phyloP scores from a whole-genome alignment of 73 alveolate genomes.

The Tetrahymena elliotti region DNA sequence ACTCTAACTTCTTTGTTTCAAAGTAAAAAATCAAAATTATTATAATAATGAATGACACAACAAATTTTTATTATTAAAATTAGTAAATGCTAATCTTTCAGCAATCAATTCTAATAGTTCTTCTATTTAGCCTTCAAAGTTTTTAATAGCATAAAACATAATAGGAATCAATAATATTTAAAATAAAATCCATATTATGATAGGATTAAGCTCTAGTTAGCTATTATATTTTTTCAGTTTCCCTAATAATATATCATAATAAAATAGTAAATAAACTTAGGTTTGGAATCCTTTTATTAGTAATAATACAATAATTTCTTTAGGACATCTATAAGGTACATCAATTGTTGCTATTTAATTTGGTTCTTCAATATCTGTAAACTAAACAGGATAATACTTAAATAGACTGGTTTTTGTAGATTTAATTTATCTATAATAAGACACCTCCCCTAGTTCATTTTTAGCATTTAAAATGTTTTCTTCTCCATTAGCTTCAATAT shows the following conservation, averaged over 20 bases:
- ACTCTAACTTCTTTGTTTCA: not conserved
- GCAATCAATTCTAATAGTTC: not conserved
- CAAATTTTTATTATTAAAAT: not conserved
- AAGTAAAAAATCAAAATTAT: not conserved
- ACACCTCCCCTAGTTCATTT: not conserved
- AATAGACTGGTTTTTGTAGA: not conserved
- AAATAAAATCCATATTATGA: not conserved
- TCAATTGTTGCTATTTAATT: not conserved
- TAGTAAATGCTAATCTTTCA: not conserved
- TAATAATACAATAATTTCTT: not conserved
- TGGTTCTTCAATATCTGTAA: not conserved
- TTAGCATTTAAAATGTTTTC: not conserved
- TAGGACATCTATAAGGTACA: not conserved
- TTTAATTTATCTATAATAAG: not conserved
- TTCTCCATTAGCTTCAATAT: not conserved
- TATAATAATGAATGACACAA: too few relatives aligned
- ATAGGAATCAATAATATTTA: not conserved
- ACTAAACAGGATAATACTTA: not conserved
- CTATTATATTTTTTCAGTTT: not conserved
- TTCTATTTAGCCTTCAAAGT: not conserved
- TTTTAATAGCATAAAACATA: not conserved
- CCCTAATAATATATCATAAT: not conserved
- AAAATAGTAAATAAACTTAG: not conserved
- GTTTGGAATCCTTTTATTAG: not conserved
- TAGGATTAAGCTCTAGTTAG: not conserved